Evolutionary conservation across 306 rosid species (phyloP).

Genomic region (Dalbergia cochinchinensis): DNA sequence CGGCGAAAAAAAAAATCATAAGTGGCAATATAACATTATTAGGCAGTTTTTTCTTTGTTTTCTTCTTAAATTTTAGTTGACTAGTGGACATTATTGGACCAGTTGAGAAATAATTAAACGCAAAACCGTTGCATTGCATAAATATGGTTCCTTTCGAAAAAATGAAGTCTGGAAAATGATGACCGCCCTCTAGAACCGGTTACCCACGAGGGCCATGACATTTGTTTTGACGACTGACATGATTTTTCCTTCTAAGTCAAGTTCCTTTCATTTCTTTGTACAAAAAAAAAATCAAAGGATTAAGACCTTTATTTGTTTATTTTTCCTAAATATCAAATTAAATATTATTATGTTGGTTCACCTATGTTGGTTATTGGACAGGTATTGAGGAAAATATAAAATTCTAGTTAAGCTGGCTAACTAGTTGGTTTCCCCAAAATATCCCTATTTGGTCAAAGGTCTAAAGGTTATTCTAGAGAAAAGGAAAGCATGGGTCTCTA

Average conservation of each 20-base stretch:
- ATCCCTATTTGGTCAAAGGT: constrained; percentile 38
- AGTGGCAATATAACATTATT: background rate
- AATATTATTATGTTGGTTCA: constrained; percentile 20
- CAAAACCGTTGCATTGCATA: background rate
- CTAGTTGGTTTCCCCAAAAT: background rate
- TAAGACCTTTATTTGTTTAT: background rate
- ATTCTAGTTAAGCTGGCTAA: constrained; percentile 8
- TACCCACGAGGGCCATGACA: background rate
- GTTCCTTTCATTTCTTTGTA: background rate
- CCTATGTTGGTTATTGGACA: constrained; percentile 21
- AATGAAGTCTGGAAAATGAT: background rate
- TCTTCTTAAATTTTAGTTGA: background rate
- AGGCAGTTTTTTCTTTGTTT: background rate
- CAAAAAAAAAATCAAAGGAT: too few relatives aligned
- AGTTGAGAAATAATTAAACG: background rate
- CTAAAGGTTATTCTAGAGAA: constrained; percentile 12
- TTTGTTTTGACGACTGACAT: background rate
- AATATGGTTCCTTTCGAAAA: background rate
- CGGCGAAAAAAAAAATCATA: background rate
- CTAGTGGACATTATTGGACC: constrained; percentile 7
- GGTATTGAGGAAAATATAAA: background rate
- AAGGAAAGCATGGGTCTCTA: constrained; percentile 26
- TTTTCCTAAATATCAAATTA: constrained; percentile 6
- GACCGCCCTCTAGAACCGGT: background rate
- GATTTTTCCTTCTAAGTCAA: constrained; percentile 30